phyloP scores from a whole-genome alignment of 2,329 filamentous ascomycete genomes.

The Aureobasidium melanogenum region DNA sequence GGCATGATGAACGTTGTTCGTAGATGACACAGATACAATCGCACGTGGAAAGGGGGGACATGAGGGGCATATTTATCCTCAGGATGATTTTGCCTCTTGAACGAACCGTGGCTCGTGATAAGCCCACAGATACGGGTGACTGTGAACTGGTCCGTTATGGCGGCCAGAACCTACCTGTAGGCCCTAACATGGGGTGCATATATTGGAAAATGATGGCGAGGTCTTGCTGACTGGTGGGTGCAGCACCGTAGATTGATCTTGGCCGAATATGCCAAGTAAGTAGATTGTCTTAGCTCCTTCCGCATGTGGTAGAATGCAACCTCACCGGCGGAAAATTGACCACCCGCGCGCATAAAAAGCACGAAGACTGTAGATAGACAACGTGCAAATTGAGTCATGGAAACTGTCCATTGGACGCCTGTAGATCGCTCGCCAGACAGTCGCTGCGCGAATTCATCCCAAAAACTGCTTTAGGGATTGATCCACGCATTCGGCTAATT shows the following conservation, averaged over 20 bases:
- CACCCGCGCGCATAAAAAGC: slow-evolving; percentile 11
- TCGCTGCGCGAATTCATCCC: background rate
- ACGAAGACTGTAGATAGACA: background rate
- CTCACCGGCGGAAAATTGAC: slow-evolving; percentile 1
- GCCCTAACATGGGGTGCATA: slow-evolving; percentile 2
- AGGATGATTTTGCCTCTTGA: background rate
- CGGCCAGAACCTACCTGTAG: background rate
- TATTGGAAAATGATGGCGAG: slow-evolving; percentile 1
- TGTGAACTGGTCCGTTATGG: slow-evolving; percentile 3
- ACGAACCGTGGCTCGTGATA: background rate
- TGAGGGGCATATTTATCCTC: background rate
- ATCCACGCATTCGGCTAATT: background rate
- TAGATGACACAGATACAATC: background rate
- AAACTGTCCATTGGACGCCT: background rate
- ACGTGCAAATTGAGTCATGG: slow-evolving; percentile 2
- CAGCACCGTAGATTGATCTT: background rate
- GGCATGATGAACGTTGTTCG: slow-evolving; percentile 1
- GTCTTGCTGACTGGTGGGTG: background rate
- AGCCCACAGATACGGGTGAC: background rate
- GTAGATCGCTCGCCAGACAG: background rate
- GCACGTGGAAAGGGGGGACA: background rate
- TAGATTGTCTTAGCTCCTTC: slow-evolving; percentile 1
- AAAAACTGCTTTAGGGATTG: background rate
- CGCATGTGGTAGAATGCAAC: slow-evolving; percentile 1
- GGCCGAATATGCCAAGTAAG: background rate